Evolutionary conservation across 345 rosid genomes (phyloP).

Genomic region (Chamaenerion angustifolium): DNA sequence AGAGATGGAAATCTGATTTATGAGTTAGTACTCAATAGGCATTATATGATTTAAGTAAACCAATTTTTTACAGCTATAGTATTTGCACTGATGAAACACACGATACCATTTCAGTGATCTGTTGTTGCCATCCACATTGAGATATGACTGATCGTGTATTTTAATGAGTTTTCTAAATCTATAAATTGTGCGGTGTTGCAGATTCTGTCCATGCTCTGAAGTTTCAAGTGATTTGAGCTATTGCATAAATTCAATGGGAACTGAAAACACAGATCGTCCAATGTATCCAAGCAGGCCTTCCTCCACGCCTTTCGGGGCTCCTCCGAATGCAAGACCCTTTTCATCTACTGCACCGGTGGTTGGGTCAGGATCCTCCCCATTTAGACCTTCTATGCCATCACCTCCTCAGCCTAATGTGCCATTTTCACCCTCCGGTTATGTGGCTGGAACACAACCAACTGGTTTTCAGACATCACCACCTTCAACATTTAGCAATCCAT

Average conservation of each 20-base stretch:
- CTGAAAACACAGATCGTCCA: constrained; percentile 55
- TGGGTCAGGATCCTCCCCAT: constrained; percentile 26
- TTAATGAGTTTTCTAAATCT: background rate
- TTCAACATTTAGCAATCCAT: constrained; percentile 22
- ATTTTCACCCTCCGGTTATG: constrained; percentile 27
- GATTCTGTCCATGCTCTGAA: constrained; percentile 20
- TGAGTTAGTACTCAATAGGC: no score
- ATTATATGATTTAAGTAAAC: no score
- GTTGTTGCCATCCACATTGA: background rate
- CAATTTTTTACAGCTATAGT: no score
- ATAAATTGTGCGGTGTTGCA: constrained; percentile 15
- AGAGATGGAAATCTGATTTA: no score
- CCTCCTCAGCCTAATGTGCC: constrained; percentile 30
- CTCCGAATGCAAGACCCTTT: constrained; percentile 41
- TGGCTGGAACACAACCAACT: constrained; percentile 23
- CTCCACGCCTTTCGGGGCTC: constrained; percentile 43
- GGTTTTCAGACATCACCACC: constrained; percentile 37
- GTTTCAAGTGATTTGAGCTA: constrained; percentile 3
- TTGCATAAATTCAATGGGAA: constrained; percentile 34
- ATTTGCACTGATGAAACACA: no score
- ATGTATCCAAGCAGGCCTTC: constrained; percentile 42
- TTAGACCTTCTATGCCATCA: constrained; percentile 33
- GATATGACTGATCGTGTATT: background rate
- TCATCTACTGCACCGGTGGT: constrained; percentile 35
- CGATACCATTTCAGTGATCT: background rate